Conservation (phyloP, 306 rosid genomes). For the Trichosanthes truncata region DNA sequence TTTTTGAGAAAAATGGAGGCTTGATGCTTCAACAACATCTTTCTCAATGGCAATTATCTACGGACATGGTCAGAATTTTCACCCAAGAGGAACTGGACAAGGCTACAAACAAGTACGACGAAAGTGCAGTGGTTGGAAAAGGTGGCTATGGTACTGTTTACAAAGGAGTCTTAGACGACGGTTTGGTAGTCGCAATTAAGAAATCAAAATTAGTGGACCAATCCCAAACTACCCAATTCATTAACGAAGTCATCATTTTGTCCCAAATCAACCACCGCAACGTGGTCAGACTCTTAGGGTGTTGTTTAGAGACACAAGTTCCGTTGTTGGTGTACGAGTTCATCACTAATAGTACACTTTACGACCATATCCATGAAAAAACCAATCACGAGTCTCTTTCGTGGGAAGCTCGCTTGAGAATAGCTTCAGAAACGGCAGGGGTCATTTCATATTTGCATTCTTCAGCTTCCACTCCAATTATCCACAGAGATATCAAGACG, state of each 20-base stretch:
- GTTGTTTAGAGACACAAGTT: constrained; percentile 34
- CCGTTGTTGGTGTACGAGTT: constrained; percentile 44
- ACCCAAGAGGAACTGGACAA: constrained; percentile 14
- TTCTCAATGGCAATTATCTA: not conserved
- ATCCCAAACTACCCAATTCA: constrained; percentile 29
- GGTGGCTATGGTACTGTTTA: constrained; percentile 34
- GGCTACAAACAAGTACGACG: constrained; percentile 29
- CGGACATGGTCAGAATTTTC: constrained; percentile 13
- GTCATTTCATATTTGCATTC: constrained; percentile 40
- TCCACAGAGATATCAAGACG: constrained; percentile 42
- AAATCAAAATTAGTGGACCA: constrained; percentile 24
- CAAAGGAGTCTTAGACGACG: constrained; percentile 13
- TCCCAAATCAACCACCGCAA: constrained; percentile 43
- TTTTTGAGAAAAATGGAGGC: constrained; percentile 37
- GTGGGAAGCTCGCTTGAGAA: constrained; percentile 25
- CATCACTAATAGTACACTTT: constrained; percentile 24
- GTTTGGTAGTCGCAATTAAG: constrained; percentile 22
- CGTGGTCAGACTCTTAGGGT: constrained; percentile 36
- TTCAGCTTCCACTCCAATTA: constrained; percentile 23
- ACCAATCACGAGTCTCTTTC: not conserved
- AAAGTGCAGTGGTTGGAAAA: constrained; percentile 18
- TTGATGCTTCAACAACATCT: constrained; percentile 20
- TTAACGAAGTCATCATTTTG: constrained; percentile 28
- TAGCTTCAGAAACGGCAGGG: constrained; percentile 31
- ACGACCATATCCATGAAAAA: constrained; percentile 13